phyloP scores from a whole-genome alignment of 306 rosid genomes.

The Pterocarpus macrocarpus region DNA sequence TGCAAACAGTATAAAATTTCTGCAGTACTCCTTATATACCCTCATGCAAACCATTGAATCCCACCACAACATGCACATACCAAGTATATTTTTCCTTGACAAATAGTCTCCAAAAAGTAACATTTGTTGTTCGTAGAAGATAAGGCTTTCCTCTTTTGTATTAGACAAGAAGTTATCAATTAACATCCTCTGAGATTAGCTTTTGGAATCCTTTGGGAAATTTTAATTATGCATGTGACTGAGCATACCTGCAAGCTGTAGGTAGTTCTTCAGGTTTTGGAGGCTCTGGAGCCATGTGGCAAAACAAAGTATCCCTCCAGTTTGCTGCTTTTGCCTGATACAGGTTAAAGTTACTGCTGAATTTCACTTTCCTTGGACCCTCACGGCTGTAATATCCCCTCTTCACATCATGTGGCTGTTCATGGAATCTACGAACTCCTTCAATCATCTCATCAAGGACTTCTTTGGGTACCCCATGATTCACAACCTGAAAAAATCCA shows the following conservation, averaged over 20 bases:
- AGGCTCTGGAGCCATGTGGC: constrained; percentile 24
- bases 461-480: constrained; percentile 33
- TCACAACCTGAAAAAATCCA: constrained; percentile 42
- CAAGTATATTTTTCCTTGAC: too few species aligned
- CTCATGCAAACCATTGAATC: too few species aligned
- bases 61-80: too few species aligned
- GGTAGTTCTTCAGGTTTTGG: constrained; percentile 15
- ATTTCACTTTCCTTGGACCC: neutral
- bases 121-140: too few species aligned
- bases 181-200: neutral
- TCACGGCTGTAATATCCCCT: constrained; percentile 14
- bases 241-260: constrained; percentile 5
- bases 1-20: too few species aligned
- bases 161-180: too few species aligned
- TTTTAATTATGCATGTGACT: neutral
- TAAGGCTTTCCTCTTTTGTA: too few species aligned
- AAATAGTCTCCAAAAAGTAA: too few species aligned
- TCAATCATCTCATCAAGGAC: constrained; percentile 31
- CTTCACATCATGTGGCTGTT: constrained; percentile 26
- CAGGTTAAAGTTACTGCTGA: constrained; percentile 18
- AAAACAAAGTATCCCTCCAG: constrained; percentile 33
- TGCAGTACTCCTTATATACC: too few species aligned
- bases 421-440: constrained; percentile 27
- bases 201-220: neutral
- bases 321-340: constrained; percentile 28